Evolutionary conservation across 2,329 filamentous ascomycete species (phyloP).

Genomic region (Pseudogymnoascus sp.): DNA sequence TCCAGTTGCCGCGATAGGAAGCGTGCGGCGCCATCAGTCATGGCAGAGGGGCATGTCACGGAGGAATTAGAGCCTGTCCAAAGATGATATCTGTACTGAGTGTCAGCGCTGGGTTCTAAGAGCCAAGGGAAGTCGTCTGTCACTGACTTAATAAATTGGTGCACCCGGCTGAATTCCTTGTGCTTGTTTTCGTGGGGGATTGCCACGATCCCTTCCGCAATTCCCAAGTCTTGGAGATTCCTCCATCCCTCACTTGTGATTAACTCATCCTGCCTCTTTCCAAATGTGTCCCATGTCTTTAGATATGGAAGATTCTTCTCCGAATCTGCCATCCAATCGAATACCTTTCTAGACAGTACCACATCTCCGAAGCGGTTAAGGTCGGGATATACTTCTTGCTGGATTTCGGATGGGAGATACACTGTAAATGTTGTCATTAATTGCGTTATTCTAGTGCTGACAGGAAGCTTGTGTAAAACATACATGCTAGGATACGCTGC

Average conservation of each 20-base stretch:
- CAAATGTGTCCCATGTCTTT: slow-evolving; percentile 52
- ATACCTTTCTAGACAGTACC: slow-evolving; percentile 46
- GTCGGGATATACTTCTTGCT: slow-evolving; percentile 18
- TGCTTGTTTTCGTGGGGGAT: slow-evolving; percentile 28
- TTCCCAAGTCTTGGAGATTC: slow-evolving; percentile 50
- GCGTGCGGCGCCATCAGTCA: slow-evolving; percentile 56
- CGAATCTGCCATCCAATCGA: slow-evolving; percentile 53
- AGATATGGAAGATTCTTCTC: slow-evolving; percentile 47
- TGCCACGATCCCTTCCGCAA: slow-evolving; percentile 40
- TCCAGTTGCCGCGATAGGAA: slow-evolving; percentile 41
- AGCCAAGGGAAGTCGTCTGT: neutral
- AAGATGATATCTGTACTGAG: slow-evolving; percentile 12
- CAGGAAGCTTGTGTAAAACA: slow-evolving; percentile 17
- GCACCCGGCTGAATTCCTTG: slow-evolving; percentile 44
- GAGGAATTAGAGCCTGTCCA: neutral
- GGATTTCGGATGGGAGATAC: slow-evolving; percentile 24
- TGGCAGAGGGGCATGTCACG: slow-evolving; percentile 50
- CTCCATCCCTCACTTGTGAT: slow-evolving; percentile 62
- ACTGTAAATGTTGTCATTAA: slow-evolving; percentile 19
- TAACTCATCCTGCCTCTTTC: slow-evolving; percentile 49
- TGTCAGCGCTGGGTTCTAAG: slow-evolving; percentile 14
- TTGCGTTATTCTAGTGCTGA: slow-evolving; percentile 15
- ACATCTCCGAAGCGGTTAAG: slow-evolving; percentile 38
- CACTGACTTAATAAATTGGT: slow-evolving; percentile 50
- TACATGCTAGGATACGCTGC: slow-evolving; percentile 45